phyloP scores from a whole-genome alignment of 352 stramenopile genomes.

The Discostella stelligera region DNA sequence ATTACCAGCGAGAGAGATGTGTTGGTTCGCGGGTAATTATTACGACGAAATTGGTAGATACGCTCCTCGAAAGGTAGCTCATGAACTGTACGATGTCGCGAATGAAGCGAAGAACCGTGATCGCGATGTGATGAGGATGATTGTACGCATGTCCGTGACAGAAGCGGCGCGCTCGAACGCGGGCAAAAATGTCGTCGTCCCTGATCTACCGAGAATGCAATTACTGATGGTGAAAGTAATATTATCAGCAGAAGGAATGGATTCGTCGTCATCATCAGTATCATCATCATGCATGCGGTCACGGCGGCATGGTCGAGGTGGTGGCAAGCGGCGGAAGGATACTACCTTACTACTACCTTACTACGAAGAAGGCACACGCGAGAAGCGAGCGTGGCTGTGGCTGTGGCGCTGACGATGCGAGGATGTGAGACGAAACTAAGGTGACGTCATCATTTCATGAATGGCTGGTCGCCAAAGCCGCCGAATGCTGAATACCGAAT shows the following conservation, averaged over 20 bases:
- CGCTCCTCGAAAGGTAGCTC: not conserved
- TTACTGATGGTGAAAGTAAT: not conserved
- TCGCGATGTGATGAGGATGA: not conserved
- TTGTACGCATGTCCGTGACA: not conserved
- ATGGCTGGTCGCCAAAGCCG: no score
- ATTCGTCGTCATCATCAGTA: not conserved
- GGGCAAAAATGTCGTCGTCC: not conserved
- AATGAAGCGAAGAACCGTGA: not conserved
- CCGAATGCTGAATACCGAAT: no score
- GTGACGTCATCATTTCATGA: no score
- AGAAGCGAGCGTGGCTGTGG: no score
- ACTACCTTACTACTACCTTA: no score
- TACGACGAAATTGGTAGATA: not conserved
- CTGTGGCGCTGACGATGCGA: no score
- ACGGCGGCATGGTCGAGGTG: not conserved
- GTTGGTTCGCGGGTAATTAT: no score
- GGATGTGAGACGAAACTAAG: no score
- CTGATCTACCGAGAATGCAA: not conserved
- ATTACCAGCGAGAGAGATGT: slow-evolving; percentile 26
- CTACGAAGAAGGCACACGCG: no score
- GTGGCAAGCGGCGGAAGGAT: no score
- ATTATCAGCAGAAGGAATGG: not conserved
- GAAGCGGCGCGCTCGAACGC: not conserved
- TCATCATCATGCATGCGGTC: not conserved
- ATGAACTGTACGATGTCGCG: not conserved